These are phyloP conservation scores for Dactylellina sp. DNA, from an alignment of 2,329 filamentous ascomycete genomes.

Conservation along the genomic window DNA sequence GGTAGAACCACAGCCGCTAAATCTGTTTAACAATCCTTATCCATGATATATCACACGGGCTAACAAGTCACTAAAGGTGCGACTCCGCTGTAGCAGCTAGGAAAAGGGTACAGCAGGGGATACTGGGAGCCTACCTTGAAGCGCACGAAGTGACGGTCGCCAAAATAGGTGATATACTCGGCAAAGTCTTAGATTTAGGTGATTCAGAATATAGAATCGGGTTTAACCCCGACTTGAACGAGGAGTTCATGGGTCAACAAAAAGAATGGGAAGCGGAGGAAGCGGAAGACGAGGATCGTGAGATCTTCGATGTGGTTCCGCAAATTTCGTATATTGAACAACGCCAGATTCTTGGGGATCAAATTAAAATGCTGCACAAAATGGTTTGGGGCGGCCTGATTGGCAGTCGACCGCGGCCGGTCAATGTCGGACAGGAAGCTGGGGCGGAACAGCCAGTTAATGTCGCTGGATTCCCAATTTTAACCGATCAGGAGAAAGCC, in stretches of 20 bases:
- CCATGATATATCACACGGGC: not conserved
- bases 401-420: too few relatives aligned
- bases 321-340: constrained; percentile 2
- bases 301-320: not conserved
- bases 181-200: not conserved
- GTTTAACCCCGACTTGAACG: not conserved
- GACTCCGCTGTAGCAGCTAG: not conserved
- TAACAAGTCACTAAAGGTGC: not conserved
- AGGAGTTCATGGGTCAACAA: not conserved
- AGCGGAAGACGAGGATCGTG: not conserved
- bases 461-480: too few relatives aligned
- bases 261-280: not conserved
- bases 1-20: not conserved
- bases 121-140: not conserved
- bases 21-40: not conserved
- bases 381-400: not conserved
- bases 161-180: not conserved
- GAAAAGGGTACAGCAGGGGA: not conserved
- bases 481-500: not conserved
- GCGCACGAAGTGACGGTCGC: not conserved
- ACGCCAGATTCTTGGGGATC: not conserved
- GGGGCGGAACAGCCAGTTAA: too few relatives aligned
- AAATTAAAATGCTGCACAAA: not conserved
- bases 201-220: not conserved
- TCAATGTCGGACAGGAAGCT: not conserved